phyloP scores from a whole-genome alignment of 2,329 filamentous ascomycete species.

The Metarhizium anisopliae region DNA sequence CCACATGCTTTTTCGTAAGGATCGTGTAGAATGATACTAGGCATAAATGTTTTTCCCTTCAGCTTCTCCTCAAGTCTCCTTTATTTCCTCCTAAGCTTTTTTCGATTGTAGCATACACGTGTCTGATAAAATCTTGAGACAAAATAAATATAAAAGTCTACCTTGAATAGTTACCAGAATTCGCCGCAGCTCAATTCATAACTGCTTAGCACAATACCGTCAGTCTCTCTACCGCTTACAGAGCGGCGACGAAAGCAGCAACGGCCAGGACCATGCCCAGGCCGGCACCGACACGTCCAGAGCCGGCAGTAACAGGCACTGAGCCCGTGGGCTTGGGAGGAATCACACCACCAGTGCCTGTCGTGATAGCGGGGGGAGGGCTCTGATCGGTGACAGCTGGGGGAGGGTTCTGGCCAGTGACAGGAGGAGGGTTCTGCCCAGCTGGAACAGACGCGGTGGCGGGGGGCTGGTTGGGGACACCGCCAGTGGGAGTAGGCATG shows the following conservation, averaged over 20 bases:
- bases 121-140: conserved; percentile 1
- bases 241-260: conserved; percentile 34
- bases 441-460: conserved; percentile 6
- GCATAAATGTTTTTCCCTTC: conserved; percentile 1
- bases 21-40: conserved; percentile 45
- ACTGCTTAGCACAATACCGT: neutral
- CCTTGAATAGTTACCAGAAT: neutral
- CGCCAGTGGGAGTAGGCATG: conserved; percentile 29
- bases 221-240: conserved; percentile 26
- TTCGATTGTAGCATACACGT: conserved; percentile 6
- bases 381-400: neutral
- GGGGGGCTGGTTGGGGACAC: conserved; percentile 10
- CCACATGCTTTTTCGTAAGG: conserved; percentile 37
- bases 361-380: conserved; percentile 13
- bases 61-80: neutral
- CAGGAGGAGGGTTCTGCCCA: conserved; percentile 9
- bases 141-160: neutral
- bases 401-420: conserved; percentile 13
- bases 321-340: conserved; percentile 22
- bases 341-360: conserved; percentile 24
- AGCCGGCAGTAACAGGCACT: conserved; percentile 29
- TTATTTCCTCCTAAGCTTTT: neutral
- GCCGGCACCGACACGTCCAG: conserved; percentile 31
- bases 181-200: neutral
- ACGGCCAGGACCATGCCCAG: conserved; percentile 37